A percentile compares a stretch with the other conserved stretches of the same genome.
Evolutionary conservation across 1,139 yeast genomes (phyloP).

Genomic region (Pichia sp.): DNA sequence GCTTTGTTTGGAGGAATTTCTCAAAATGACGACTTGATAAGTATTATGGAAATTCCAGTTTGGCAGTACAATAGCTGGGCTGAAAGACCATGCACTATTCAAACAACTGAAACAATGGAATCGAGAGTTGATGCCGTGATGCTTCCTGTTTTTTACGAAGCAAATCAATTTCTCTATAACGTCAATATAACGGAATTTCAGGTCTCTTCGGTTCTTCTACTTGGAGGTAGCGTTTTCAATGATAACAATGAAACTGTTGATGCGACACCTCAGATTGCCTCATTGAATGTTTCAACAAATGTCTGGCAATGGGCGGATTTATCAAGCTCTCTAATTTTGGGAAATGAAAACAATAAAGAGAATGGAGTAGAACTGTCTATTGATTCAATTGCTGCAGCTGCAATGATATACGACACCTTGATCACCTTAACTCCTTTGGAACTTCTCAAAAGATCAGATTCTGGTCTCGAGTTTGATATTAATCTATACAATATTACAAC

Average conservation of each 20-base stretch:
- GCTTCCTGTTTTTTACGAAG: conserved; percentile 32
- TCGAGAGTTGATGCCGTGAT: conserved; percentile 40
- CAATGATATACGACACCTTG: conserved; percentile 7
- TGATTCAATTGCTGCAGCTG: conserved; percentile 6
- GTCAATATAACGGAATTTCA: conserved; percentile 22
- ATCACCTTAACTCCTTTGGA: background rate
- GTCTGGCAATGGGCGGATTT: conserved; percentile 35
- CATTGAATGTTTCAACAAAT: conserved; percentile 27
- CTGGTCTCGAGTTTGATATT: conserved; percentile 13
- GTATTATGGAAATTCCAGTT: conserved; percentile 50
- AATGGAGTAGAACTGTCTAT: conserved; percentile 8
- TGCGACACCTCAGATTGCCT: conserved; percentile 32
- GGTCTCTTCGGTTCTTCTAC: conserved; percentile 26
- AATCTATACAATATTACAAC: conserved; percentile 24
- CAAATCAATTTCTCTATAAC: conserved; percentile 11
- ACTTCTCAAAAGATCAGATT: background rate
- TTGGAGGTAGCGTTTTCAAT: conserved; percentile 26
- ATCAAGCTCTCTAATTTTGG: conserved; percentile 16
- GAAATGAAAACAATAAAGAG: conserved; percentile 16
- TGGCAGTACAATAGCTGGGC: conserved; percentile 58
- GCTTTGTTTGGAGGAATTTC: conserved; percentile 50
- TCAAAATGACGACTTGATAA: conserved; percentile 42
- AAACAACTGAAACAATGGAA: conserved; percentile 28
- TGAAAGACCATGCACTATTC: conserved; percentile 31
- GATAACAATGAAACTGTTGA: conserved; percentile 12